Evolutionary conservation across 2,329 filamentous ascomycete genomes (phyloP).

Genomic region (Tolypocladium guangdongense): DNA sequence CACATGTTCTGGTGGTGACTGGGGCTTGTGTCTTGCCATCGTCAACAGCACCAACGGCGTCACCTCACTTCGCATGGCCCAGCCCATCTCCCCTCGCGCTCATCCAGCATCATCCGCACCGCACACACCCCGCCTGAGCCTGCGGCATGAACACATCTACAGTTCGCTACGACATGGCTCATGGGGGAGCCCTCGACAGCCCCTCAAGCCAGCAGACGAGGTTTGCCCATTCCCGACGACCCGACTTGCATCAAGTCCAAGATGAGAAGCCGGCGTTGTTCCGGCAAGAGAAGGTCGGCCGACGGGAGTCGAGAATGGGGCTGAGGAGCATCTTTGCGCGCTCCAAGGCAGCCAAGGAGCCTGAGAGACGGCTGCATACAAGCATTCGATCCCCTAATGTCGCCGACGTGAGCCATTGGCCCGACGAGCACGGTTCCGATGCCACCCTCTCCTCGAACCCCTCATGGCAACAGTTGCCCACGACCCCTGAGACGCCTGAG

Average conservation of each 20-base stretch:
- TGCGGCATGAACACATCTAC: neutral
- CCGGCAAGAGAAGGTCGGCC: constrained; percentile 24
- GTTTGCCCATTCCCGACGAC: neutral
- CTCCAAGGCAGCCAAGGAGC: constrained; percentile 26
- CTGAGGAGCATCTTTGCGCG: constrained; percentile 40
- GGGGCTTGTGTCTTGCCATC: neutral
- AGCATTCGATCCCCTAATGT: constrained; percentile 36
- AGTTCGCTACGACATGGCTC: neutral
- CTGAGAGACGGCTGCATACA: constrained; percentile 17
- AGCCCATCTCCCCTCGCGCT: neutral
- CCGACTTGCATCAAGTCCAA: neutral
- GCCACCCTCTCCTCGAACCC: constrained; percentile 12
- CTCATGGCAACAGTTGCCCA: constrained; percentile 25
- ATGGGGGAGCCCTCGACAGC: neutral
- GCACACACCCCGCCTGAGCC: neutral
- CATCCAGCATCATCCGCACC: neutral
- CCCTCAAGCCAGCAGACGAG: neutral
- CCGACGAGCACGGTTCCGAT: constrained; percentile 18
- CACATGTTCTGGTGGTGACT: neutral
- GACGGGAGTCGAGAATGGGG: constrained; percentile 41
- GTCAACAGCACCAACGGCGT: neutral
- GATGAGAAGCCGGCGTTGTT: neutral
- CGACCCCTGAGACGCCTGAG: constrained; percentile 5
- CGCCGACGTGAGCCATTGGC: constrained; percentile 33
- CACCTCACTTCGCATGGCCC: neutral